phyloP scores from a whole-genome alignment of 2,329 filamentous ascomycete species.

The Trichoderma asperellum region DNA sequence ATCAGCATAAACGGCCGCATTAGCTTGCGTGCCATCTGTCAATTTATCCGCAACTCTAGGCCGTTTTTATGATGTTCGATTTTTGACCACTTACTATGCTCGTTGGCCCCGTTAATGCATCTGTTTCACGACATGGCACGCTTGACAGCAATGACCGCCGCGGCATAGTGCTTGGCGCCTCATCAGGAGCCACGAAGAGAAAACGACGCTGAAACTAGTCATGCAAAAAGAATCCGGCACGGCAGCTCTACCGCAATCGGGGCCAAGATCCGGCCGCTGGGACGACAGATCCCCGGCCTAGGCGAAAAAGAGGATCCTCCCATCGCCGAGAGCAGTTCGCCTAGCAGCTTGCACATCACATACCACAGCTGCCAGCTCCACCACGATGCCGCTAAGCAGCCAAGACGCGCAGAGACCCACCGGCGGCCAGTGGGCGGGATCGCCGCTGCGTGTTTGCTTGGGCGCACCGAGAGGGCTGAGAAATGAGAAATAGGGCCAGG shows the following conservation, averaged over 20 bases:
- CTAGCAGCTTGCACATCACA: neutral
- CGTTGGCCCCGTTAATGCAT: neutral
- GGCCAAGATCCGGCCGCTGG: constrained; percentile 6
- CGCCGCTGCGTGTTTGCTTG: neutral
- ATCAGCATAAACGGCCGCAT: neutral
- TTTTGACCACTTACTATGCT: neutral
- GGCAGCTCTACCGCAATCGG: constrained; percentile 21
- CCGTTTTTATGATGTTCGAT: neutral
- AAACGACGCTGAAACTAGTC: neutral
- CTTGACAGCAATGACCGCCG: neutral
- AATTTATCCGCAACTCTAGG: neutral
- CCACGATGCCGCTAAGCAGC: constrained; percentile 1
- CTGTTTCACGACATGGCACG: neutral
- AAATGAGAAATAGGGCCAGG: neutral
- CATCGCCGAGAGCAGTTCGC: constrained; percentile 4
- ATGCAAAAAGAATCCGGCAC: neutral
- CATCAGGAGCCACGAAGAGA: too few species aligned
- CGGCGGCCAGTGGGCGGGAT: neutral
- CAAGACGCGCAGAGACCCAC: neutral
- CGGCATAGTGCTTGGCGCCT: neutral
- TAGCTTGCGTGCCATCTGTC: neutral
- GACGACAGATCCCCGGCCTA: neutral
- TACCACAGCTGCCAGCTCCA: neutral
- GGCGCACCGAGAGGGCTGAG: neutral
- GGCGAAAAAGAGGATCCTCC: neutral